Evolutionary conservation across 108 stramenopile species (phyloP), one percentile per base, ranked within the genome.

Genomic region (Nitzschia sp.): DNA sequence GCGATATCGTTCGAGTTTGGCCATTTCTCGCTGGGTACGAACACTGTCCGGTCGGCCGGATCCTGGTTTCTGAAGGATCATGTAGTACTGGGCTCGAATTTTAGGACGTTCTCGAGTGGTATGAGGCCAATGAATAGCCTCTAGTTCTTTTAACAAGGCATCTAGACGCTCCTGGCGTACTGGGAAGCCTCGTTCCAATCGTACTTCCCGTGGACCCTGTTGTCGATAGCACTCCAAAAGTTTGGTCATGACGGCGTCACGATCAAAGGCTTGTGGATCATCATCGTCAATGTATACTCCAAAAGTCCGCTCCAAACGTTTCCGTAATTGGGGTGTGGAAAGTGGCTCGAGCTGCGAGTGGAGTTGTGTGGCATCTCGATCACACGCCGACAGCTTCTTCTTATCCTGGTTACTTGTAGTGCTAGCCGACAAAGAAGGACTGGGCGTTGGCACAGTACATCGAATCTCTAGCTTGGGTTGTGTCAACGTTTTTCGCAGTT

Each of bases 341-440:
- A 73, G 53, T 45, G 86, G 86, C 48, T 85, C 86, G 16, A 87
- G 64, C 61, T 87, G 86, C 15, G 86, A 87, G 52, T 65, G 83
- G 9, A 87, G 35, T 33, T 82, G 26, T 9, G 79, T 76, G 0
- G 86, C 80, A 69, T 85, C 81, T 45, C 86, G 71, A 63, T 83
- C 85, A 46, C 80, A 78, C 5, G 84, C 80, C 17, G 75, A 77
- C 17, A 68, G 29, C 47, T 71, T 78, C 30, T 30, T 62, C n/a
- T n/a, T n/a, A n/a, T n/a, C n/a, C n/a, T n/a, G n/a, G 45, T 56
- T 31, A 11, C 30, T 25, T 6, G 8, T 53, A 15, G 52, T 58
- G 57, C 17, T 0, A 45, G 34, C 21, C 8, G 17, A 2, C 5
- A 1, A 22, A 28, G 3, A 21, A 38, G 15, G 19, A 15, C 28